Conservation (phyloP, 768 basidiomycete genomes). For the Polyporus arcularius region DNA sequence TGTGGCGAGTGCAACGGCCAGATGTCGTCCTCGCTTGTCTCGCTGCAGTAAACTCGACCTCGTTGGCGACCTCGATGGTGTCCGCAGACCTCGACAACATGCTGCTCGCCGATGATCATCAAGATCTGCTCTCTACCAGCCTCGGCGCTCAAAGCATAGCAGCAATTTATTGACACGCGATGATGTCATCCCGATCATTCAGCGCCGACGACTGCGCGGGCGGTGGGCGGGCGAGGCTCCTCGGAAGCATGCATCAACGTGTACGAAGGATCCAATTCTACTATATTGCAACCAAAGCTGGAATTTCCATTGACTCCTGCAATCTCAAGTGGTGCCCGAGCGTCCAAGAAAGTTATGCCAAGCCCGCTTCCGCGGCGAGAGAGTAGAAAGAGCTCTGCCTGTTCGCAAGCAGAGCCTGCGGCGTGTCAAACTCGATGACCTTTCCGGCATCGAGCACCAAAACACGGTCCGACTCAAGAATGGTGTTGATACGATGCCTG, state of each 20-base stretch:
- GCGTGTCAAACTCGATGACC: conserved; percentile 83
- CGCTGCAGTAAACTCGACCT: background rate
- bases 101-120: too few relatives aligned
- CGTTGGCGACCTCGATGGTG: background rate
- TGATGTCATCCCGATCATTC: too few relatives aligned
- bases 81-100: background rate
- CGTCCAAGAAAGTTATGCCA: conserved; percentile 8
- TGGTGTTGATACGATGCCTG: conserved; percentile 82
- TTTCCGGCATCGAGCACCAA: conserved; percentile 81
- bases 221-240: too few relatives aligned
- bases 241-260: too few relatives aligned
- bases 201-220: too few relatives aligned
- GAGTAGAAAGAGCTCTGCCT: conserved; percentile 59
- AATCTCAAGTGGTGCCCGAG: background rate
- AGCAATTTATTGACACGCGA: too few relatives aligned
- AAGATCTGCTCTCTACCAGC: too few relatives aligned
- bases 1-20: background rate
- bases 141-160: too few relatives aligned
- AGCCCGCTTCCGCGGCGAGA: conserved; percentile 65
- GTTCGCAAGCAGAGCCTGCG: conserved; percentile 61
- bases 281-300: too few relatives aligned
- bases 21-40: background rate
- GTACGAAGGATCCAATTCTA: too few relatives aligned
- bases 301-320: too few relatives aligned
- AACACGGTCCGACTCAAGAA: conserved; percentile 78